Evolutionary conservation across 1,284 basidiomycete species (phyloP), one percentile per base, ranked within the genome.

Genomic region (Ceratobasidium sp.): DNA sequence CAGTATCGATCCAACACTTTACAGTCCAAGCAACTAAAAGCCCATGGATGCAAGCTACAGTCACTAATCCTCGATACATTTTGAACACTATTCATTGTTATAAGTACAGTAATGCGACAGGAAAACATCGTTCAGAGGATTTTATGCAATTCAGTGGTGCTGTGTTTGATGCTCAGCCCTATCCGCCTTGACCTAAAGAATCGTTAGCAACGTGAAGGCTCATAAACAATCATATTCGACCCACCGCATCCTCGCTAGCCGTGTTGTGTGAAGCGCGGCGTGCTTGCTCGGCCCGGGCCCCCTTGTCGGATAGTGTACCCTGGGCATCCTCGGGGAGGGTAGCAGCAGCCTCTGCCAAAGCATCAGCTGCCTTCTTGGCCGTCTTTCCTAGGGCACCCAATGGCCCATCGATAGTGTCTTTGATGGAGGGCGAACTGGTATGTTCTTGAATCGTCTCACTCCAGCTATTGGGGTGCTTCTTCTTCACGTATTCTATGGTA

Each of bases 401-500:
- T 34, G 64, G 64, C 8, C 64, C 64, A 6, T 67, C 22, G 42
- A 67, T 32, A 22, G 42, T 38, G 27, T 67, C 64, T 32, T 67
- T 67, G 31, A 55, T 10, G 29, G 40, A 67, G n/a, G 64, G 64
- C 10, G 64, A 35, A 32, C 55, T 67, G 17, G 52, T 67, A 34
- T 67, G 64, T 31, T 67, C 64, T 12, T 52, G 64, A 35, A 67
- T 55, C 40, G 52, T 25, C 27, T 67, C 64, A 22, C 50, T 34
- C 31, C 31, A 7, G 7, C 13, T 54, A 67, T 75, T 73, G 62
- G 79, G 77, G 50, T 80, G 78, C 13, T 79, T 77, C 13, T 76
- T 73, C 38, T 78, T 77, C 64, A 80, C 72, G 57, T 80, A 78
- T 34, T 81, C 76, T 69, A 84, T 75, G 0, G 83, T 85, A 54